phyloP scores from a whole-genome alignment of 306 rosid species.

The Cucumis hystrix region DNA sequence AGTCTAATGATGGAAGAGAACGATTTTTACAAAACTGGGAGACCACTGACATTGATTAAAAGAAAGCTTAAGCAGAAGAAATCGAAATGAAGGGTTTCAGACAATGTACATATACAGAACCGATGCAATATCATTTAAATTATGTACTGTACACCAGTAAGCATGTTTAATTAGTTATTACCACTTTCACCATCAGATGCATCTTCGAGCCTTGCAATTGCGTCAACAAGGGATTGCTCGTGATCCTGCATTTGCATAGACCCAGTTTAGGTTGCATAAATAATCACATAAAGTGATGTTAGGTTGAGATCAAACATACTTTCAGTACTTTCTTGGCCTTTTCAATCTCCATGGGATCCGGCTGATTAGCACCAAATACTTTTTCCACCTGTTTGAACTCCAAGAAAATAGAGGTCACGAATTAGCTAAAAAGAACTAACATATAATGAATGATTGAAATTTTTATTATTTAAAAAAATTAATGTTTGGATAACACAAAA shows the following conservation, averaged over 20 bases:
- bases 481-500: no score
- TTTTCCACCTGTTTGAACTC: constrained; percentile 51
- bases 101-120: constrained; percentile 3
- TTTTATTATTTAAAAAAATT: no score
- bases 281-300: background rate
- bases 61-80: background rate
- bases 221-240: constrained; percentile 67
- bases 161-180: constrained; percentile 35
- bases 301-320: constrained; percentile 21
- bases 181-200: constrained; percentile 90
- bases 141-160: constrained; percentile 4
- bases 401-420: background rate
- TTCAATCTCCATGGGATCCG: constrained; percentile 57
- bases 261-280: background rate
- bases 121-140: constrained; percentile 3
- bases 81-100: background rate
- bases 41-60: background rate
- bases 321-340: constrained; percentile 66
- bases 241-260: constrained; percentile 46
- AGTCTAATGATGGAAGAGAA: background rate
- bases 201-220: constrained; percentile 72
- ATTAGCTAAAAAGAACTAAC: background rate
- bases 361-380: constrained; percentile 48
- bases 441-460: background rate
- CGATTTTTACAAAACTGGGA: constrained; percentile 3